Evolutionary conservation across 108 stramenopile species (phyloP).

Genomic region (Skeletonema costatum): DNA sequence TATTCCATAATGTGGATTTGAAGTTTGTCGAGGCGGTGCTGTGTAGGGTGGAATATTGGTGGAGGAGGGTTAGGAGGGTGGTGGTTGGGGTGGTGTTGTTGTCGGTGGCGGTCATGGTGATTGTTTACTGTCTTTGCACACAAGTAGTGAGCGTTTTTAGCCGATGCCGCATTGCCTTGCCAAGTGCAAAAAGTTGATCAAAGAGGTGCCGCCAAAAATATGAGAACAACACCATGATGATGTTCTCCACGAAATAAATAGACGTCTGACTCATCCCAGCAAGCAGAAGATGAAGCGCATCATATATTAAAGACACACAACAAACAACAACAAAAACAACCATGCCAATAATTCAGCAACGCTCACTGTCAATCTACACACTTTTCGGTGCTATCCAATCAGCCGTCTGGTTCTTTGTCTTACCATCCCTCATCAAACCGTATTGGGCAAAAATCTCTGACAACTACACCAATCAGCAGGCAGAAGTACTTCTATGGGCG

Average conservation of each 20-base stretch:
- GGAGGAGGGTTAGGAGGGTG: slow-evolving; percentile 37
- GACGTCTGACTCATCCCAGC: no score
- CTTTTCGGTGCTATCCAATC: slow-evolving; percentile 34
- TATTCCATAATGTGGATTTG: slow-evolving; percentile 24
- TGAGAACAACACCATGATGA: no score
- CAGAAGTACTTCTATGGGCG: slow-evolving; percentile 11
- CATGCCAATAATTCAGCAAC: slow-evolving; percentile 5
- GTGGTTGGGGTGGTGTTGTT: slow-evolving; percentile 16
- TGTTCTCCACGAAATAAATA: no score
- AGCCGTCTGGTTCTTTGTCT: slow-evolving; percentile 30
- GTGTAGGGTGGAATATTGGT: slow-evolving; percentile 31
- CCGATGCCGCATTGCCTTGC: no score
- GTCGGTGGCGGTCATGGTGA: not conserved
- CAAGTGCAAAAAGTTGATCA: no score
- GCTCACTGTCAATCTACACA: slow-evolving; percentile 24
- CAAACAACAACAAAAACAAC: not conserved
- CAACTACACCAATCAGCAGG: slow-evolving; percentile 1
- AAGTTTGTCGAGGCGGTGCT: slow-evolving; percentile 10
- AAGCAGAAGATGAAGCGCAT: no score
- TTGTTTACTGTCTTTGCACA: not conserved
- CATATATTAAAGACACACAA: not conserved
- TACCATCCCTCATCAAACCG: slow-evolving; percentile 17
- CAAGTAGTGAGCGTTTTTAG: no score
- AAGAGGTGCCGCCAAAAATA: no score
- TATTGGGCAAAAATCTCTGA: slow-evolving; percentile 16